Conservation (phyloP, 345 rosid genomes). For the Zanthoxylum bungeanum region DNA sequence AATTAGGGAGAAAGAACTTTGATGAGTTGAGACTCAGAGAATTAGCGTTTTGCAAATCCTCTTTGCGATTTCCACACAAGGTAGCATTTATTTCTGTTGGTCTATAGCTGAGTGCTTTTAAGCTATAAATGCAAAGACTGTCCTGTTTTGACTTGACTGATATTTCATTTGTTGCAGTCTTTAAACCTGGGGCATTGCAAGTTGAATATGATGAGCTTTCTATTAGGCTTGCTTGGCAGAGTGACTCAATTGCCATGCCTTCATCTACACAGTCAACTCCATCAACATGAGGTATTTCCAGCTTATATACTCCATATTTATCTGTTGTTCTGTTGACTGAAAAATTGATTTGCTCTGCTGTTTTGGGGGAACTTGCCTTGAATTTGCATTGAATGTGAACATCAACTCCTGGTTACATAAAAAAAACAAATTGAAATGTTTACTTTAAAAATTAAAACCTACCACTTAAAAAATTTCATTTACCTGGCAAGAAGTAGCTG, state of each 20-base stretch:
- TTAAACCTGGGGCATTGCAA: constrained; percentile 63
- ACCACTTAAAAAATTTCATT: too few species aligned
- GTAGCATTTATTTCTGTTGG: constrained; percentile 55
- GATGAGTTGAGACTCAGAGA: constrained; percentile 50
- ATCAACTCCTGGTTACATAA: constrained; percentile 49
- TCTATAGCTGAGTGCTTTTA: constrained; percentile 59
- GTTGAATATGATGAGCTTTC: constrained; percentile 30
- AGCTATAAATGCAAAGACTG: too few species aligned
- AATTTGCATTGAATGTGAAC: constrained; percentile 71
- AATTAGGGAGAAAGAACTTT: constrained; percentile 52
- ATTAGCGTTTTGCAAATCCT: constrained; percentile 13
- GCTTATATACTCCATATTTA: too few species aligned
- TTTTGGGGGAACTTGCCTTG: constrained; percentile 60
- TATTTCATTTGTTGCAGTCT: too few species aligned
- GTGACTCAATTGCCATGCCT: constrained; percentile 49
- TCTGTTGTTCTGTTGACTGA: constrained; percentile 83
- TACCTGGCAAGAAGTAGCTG: constrained; percentile 94
- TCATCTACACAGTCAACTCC: constrained; percentile 76
- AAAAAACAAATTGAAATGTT: too few species aligned
- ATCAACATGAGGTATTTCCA: too few species aligned
- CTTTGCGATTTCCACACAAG: constrained; percentile 40
- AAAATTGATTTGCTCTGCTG: constrained; percentile 59
- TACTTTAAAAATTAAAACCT: not conserved
- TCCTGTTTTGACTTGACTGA: too few species aligned
- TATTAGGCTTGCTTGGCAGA: constrained; percentile 54